A percentile compares a stretch with the other conserved stretches of the same genome.
Conservation (phyloP, 805 yeast genomes). For the Clavispora carvajalis region DNA sequence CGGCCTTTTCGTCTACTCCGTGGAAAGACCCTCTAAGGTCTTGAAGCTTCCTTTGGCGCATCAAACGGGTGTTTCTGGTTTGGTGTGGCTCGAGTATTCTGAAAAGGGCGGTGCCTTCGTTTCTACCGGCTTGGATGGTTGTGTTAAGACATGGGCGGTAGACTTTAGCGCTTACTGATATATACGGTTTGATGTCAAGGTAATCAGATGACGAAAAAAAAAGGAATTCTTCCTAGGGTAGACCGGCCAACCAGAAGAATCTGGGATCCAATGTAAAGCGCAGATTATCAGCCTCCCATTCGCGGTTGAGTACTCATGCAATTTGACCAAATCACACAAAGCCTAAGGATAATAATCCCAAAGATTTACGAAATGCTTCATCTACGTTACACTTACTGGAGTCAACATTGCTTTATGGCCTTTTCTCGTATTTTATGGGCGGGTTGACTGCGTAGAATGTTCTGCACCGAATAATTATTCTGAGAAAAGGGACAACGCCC, state of each 20-base stretch:
- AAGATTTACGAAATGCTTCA: too few species aligned
- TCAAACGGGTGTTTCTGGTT: slow-evolving; percentile 77
- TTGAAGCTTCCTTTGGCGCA: slow-evolving; percentile 75
- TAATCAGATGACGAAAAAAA: not conserved
- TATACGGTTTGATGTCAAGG: too few species aligned
- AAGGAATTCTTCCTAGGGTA: too few species aligned
- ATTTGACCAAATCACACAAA: too few species aligned
- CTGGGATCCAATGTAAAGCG: too few species aligned
- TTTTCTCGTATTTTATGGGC: too few species aligned
- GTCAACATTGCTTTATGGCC: too few species aligned
- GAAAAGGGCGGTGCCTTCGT: slow-evolving; percentile 38
- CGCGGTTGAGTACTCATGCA: too few species aligned
- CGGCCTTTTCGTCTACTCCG: slow-evolving; percentile 73
- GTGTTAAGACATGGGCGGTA: slow-evolving; percentile 68
- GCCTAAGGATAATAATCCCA: too few species aligned
- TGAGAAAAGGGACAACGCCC: not conserved
- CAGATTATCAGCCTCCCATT: too few species aligned
- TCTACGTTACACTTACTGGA: too few species aligned
- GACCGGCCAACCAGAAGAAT: too few species aligned
- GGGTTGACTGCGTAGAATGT: not conserved
- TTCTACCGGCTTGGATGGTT: slow-evolving; percentile 78
- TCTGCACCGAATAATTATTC: not conserved
- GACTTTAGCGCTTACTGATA: slow-evolving; percentile 15
- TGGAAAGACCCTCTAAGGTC: slow-evolving; percentile 70
- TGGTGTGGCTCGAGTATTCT: slow-evolving; percentile 57